Evolutionary conservation across 2,329 filamentous ascomycete genomes (phyloP).

Genomic region (Chaetomiaceae sp.): DNA sequence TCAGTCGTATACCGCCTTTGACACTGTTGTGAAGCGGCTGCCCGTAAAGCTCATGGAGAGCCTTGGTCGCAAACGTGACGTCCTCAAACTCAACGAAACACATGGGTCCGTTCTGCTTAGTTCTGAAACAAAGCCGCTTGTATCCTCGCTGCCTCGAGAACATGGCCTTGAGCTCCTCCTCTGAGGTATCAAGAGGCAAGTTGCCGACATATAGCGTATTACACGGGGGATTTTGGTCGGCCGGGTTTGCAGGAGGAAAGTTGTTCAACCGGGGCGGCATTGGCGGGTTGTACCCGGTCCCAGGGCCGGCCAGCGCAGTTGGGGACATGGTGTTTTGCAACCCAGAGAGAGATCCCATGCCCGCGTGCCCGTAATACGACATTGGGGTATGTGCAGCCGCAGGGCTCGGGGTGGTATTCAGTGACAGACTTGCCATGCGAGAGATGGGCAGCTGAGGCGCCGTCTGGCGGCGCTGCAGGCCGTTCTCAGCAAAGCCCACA

Average conservation of each 20-base stretch:
- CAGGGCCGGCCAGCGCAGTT: constrained; percentile 42
- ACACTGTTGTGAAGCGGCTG: constrained; percentile 82
- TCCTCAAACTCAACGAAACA: constrained; percentile 99
- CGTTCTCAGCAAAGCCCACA: constrained; percentile 69
- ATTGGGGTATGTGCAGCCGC: constrained; percentile 52
- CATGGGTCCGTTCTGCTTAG: constrained; percentile 94
- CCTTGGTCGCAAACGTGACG: constrained; percentile 84
- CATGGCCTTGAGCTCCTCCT: constrained; percentile 90
- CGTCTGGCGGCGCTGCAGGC: constrained; percentile 62
- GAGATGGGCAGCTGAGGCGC: constrained; percentile 67
- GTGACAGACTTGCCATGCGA: constrained; percentile 64
- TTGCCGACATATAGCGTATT: constrained; percentile 99
- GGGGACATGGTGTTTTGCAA: constrained; percentile 53
- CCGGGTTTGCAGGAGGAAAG: constrained; percentile 84
- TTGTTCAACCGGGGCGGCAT: constrained; percentile 59
- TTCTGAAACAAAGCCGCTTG: constrained; percentile 90
- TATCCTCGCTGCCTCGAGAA: constrained; percentile 94
- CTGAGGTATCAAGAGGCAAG: constrained; percentile 82
- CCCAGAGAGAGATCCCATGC: constrained; percentile 37
- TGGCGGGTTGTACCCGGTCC: constrained; percentile 26
- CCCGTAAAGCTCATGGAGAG: constrained; percentile 85
- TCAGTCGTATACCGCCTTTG: constrained; percentile 90
- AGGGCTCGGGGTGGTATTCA: constrained; percentile 67
- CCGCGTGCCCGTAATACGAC: constrained; percentile 40
- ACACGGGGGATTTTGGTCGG: constrained; percentile 94